Percentiles rank a stretch among this genome's conserved stretches.
Evolutionary conservation across 2,329 filamentous ascomycete genomes (phyloP).

Genomic region (Plectosphaerella sp.): DNA sequence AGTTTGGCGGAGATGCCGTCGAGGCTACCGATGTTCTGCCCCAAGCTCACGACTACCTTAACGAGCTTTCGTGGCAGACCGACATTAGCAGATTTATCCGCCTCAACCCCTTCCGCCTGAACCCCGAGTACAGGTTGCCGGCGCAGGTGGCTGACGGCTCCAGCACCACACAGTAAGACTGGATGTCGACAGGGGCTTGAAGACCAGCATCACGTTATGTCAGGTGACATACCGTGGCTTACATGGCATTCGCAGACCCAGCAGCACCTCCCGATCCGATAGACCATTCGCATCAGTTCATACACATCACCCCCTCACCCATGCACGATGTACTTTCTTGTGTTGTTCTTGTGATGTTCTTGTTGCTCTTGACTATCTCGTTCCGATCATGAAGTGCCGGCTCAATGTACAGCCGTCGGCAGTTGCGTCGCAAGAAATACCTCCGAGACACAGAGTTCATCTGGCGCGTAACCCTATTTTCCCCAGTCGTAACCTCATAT

Average conservation of each 20-base stretch:
- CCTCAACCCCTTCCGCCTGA: conserved; percentile 40
- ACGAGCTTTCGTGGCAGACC: conserved; percentile 44
- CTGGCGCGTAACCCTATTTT: conserved; percentile 10
- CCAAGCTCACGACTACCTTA: conserved; percentile 59
- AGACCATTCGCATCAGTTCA: too few relatives aligned
- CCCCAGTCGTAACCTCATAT: conserved; percentile 16
- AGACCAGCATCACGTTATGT: too few relatives aligned
- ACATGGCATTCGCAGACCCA: too few relatives aligned
- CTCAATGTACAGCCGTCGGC: background rate
- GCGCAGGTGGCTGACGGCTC: background rate
- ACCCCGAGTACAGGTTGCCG: conserved; percentile 15
- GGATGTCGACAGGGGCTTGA: too few relatives aligned
- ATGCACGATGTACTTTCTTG: background rate
- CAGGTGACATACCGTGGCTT: too few relatives aligned
- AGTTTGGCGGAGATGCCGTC: conserved; percentile 54
- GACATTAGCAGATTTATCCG: conserved; percentile 62
- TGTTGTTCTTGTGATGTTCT: background rate
- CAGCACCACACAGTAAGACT: too few relatives aligned
- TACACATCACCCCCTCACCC: too few relatives aligned
- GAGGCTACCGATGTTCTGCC: conserved; percentile 44
- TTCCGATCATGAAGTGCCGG: background rate
- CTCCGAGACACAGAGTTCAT: background rate
- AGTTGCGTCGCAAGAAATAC: background rate
- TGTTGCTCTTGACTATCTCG: background rate
- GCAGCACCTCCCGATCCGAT: too few relatives aligned